Evolutionary conservation across 345 rosid genomes (phyloP).

Genomic region (Brassica carinata): DNA sequence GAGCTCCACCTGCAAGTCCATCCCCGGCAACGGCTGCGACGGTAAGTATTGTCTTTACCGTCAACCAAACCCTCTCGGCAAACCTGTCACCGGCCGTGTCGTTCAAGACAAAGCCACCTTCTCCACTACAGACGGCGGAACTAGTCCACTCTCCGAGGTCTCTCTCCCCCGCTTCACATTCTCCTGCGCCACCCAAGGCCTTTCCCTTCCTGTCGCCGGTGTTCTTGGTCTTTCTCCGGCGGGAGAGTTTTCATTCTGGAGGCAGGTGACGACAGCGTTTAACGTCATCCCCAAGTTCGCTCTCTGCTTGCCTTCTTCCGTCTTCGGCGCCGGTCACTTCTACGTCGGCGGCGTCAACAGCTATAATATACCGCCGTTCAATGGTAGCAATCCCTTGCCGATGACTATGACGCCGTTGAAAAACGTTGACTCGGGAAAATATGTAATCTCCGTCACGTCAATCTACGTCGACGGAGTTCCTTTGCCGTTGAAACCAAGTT

Average conservation of each 20-base stretch:
- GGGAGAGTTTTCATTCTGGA: neutral
- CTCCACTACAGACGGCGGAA: neutral
- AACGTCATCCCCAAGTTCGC: neutral
- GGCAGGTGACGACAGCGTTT: neutral
- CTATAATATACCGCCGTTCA: neutral
- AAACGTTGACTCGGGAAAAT: neutral
- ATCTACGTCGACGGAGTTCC: neutral
- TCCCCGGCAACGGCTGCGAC: conserved; percentile 18
- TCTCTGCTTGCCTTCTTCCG: conserved; percentile 2
- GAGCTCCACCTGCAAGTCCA: conserved; percentile 22
- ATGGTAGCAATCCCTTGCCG: neutral
- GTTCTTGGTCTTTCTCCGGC: neutral
- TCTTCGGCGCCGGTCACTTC: neutral
- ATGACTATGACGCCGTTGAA: neutral
- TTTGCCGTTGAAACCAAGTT: neutral
- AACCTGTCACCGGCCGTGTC: conserved; percentile 16
- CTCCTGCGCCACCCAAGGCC: neutral
- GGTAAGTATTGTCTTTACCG: conserved; percentile 1
- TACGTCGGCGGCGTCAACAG: neutral
- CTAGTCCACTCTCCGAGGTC: neutral
- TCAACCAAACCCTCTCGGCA: conserved; percentile 12
- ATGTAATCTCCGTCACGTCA: neutral
- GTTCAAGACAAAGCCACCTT: neutral
- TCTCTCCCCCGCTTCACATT: neutral
- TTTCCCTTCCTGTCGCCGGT: neutral